These are phyloP conservation scores for Wickerhamomyces silvicola DNA, from an alignment of 805 yeast genomes.

Conservation along the genomic window DNA sequence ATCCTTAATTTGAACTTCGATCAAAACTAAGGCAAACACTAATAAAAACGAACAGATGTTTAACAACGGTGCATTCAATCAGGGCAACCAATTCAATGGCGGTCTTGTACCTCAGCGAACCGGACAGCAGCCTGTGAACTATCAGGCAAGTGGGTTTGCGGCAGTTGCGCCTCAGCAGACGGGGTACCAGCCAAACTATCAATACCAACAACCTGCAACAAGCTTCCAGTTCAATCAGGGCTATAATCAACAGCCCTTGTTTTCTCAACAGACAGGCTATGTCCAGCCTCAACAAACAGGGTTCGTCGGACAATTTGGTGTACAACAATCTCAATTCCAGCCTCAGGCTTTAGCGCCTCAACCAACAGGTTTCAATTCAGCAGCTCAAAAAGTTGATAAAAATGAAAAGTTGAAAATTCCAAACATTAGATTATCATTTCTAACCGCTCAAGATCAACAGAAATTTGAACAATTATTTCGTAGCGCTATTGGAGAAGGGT, in stretches of 20 bases:
- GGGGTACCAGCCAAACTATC: constrained; percentile 17
- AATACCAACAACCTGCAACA: constrained; percentile 16
- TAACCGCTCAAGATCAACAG: constrained; percentile 78
- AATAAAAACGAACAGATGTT: no score
- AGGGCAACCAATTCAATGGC: constrained; percentile 2
- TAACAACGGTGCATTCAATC: constrained; percentile 1
- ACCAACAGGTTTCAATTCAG: constrained; percentile 33
- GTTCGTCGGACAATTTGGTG: constrained; percentile 24
- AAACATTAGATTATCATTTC: constrained; percentile 71
- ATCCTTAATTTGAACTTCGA: no score
- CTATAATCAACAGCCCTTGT: constrained; percentile 15
- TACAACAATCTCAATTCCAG: constrained; percentile 28
- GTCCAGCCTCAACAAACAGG: constrained; percentile 28
- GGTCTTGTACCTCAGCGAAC: constrained; percentile 12
- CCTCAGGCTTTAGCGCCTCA: constrained; percentile 29
- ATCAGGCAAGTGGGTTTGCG: constrained; percentile 14
- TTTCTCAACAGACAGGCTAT: constrained; percentile 21
- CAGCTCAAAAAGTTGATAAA: constrained; percentile 29
- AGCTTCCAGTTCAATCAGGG: constrained; percentile 14
- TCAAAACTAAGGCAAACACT: no score
- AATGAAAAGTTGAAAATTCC: constrained; percentile 63
- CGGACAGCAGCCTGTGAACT: constrained; percentile 13
- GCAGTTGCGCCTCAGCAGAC: constrained; percentile 23
- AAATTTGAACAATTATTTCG: constrained; percentile 82
- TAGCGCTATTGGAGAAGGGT: constrained; percentile 56